Conservation (phyloP, 2,329 filamentous ascomycete genomes). For the Aspergillus japonicus region DNA sequence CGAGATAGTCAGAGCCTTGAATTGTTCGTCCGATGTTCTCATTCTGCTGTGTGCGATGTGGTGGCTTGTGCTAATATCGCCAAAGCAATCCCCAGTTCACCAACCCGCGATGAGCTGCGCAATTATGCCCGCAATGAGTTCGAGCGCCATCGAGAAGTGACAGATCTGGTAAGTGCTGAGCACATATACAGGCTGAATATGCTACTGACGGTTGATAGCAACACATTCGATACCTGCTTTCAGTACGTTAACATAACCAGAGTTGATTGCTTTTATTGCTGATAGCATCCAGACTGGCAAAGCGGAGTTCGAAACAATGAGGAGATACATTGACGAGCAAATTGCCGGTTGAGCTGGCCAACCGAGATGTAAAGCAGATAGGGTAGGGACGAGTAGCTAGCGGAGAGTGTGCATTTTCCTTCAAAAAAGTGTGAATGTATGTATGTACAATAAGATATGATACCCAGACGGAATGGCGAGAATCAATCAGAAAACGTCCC, state of each 20-base stretch:
- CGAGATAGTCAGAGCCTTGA: constrained; percentile 41
- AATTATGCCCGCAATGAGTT: constrained; percentile 47
- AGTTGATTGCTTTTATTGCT: not conserved
- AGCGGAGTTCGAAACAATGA: constrained; percentile 48
- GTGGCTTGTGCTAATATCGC: not conserved
- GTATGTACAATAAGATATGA: constrained; percentile 26
- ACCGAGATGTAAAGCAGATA: not conserved
- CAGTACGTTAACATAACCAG: constrained; percentile 26
- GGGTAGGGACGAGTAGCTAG: not conserved
- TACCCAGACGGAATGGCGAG: constrained; percentile 10
- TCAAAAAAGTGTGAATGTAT: constrained; percentile 9
- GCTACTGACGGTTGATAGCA: constrained; percentile 21
- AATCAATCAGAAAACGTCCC: not conserved
- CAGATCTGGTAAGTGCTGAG: constrained; percentile 37
- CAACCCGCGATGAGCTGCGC: constrained; percentile 42
- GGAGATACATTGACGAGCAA: constrained; percentile 48
- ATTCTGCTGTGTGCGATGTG: no score
- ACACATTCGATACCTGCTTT: constrained; percentile 49
- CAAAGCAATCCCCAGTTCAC: constrained; percentile 40
- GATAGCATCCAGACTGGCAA: constrained; percentile 41
- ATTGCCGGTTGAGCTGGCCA: constrained; percentile 23
- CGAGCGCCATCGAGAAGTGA: constrained; percentile 43
- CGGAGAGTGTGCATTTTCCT: constrained; percentile 1
- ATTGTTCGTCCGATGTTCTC: constrained; percentile 29
- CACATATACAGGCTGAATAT: not conserved